Base-by-base conservation (phyloP, 495 filamentous ascomycete species). In the Apiosordaria backusii region DNA sequence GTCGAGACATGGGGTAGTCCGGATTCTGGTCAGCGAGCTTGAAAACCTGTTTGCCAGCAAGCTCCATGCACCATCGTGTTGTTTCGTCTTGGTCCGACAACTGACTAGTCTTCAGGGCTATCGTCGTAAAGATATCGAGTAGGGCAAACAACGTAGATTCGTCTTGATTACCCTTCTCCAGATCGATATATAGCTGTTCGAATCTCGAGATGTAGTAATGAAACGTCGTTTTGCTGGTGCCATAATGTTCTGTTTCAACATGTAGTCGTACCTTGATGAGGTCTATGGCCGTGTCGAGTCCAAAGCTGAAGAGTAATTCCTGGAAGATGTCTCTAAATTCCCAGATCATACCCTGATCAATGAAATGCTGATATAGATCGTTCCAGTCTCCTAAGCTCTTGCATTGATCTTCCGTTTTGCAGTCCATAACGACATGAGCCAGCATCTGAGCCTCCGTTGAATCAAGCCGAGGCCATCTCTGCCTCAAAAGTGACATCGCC, bases 251-350 rank as follows among this genome's bases (percentile, higher is more conserved):
- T 29, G 27, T 7, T 29, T 3, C 4, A 29, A 3, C 27, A 7
- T 29, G 3, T 7, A 7, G 4, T 4, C 4, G 7, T 29, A 29
- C 7, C 7, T 7, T 3, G 27, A 29, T 3, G 27, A 29, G 27
- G 3, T 29, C 27, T 7, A 29, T 29, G 3, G 27, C 3, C 7
- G 27, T 7, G 6, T 24, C 40, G 16, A 53, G 15, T 23, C 19
- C 25, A 24, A 7, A 45, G 40, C 3, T 53, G 4, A 50, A 16
- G 23, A 45, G 18, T 24, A 63, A 45, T 16, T 1, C 40, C 19
- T 26, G 22, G 18, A 63, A 18, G 2, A 63, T 5, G 24, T 63
- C 61, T 24, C 24, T 63, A 10, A 63, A 24, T 35, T 63, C 61
- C 61, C 61, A 63, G n/a, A 53, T 52, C 61, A 45, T 63, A 4